phyloP scores from a whole-genome alignment of 2,329 filamentous ascomycete genomes.

The Aspergillus oerlinghausenensis region DNA sequence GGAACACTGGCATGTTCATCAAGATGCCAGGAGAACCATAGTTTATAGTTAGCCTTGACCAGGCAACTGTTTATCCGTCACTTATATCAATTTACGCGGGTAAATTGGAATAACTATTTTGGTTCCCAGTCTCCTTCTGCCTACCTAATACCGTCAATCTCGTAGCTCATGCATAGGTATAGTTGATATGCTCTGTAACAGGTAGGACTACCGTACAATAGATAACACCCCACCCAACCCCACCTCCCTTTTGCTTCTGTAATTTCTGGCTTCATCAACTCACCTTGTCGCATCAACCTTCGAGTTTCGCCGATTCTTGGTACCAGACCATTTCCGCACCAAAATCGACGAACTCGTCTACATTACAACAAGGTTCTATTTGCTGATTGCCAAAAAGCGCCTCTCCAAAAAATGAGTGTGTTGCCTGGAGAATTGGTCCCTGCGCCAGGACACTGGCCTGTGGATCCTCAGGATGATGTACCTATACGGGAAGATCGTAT shows the following conservation, averaged over 20 bases:
- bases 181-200: too few species aligned
- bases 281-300: not conserved
- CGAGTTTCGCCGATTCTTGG: not conserved
- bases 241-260: not conserved
- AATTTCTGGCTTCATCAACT: not conserved
- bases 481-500: conserved; percentile 65
- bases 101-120: too few species aligned
- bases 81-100: not conserved
- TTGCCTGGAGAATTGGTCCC: conserved; percentile 42
- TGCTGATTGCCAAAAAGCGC: not conserved
- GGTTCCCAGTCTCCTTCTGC: not conserved
- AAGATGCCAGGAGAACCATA: not conserved
- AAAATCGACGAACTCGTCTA: not conserved
- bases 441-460: conserved; percentile 56
- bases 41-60: not conserved
- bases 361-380: not conserved
- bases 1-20: not conserved
- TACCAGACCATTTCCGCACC: not conserved
- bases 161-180: not conserved
- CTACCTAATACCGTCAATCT: not conserved
- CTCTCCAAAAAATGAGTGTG: conserved; percentile 10
- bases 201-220: too few species aligned
- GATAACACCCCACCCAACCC: not conserved
- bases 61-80: not conserved
- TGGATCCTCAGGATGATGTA: conserved; percentile 58